Evolutionary conservation across 441 rosid genomes (phyloP).

Genomic region (Metrosideros polymorpha): DNA sequence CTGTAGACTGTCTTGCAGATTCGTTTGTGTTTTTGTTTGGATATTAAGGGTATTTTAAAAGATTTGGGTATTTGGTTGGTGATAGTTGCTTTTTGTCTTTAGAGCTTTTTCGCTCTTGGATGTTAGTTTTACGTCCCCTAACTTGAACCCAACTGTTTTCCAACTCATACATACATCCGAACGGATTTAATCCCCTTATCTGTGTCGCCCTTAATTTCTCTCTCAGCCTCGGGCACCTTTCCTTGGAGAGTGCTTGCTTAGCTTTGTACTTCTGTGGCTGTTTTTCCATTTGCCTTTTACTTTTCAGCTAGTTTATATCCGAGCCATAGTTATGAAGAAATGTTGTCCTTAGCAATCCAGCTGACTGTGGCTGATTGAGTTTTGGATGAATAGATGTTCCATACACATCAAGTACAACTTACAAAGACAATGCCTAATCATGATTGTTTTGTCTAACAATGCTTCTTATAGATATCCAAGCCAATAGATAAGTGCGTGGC

Average conservation of each 20-base stretch:
- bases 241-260: background rate
- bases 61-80: background rate
- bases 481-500: background rate
- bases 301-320: background rate
- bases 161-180: background rate
- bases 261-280: background rate
- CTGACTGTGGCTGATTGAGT: background rate
- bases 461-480: background rate
- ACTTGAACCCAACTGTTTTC: background rate
- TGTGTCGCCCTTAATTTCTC: background rate
- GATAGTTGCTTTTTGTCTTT: background rate
- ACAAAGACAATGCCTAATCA: background rate
- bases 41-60: background rate
- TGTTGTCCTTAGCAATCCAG: background rate
- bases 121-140: background rate
- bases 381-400: background rate
- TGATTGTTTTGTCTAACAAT: background rate
- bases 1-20: background rate
- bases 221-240: background rate
- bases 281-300: background rate
- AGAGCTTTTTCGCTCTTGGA: background rate
- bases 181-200: background rate
- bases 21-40: background rate
- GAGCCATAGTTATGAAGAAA: background rate
- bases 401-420: background rate